Evolutionary conservation across 352 stramenopile species (phyloP), one percentile per base, ranked within the genome.

Genomic region (Pythium plurisporium): DNA sequence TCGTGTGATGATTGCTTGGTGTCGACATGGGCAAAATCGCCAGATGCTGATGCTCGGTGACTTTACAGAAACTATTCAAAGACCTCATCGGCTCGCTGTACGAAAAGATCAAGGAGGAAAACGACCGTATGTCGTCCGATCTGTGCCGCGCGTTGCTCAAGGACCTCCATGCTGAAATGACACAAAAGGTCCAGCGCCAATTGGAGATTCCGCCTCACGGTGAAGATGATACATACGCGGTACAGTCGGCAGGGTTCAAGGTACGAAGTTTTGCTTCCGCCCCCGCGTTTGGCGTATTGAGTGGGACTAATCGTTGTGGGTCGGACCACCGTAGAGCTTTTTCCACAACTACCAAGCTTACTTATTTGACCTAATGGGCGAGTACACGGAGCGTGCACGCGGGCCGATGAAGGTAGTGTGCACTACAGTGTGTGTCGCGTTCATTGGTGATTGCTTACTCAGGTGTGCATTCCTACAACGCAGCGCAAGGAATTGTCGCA

Each of bases 21-120:
- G n/a, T n/a, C n/a, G n/a, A n/a, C n/a, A n/a, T n/a, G n/a, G n/a
- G n/a, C n/a, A n/a, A n/a, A n/a, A n/a, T n/a, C n/a, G n/a, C n/a
- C n/a, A n/a, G n/a, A n/a, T 31, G 23, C 26, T 36, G 43, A 36
- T 14, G 27, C 3, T 51, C 19, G 36, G 49, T 22, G 8, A 47
- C 36, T 27, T 53, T 57, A 4, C 30, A 92, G 79, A 90, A 89
- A 89, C 59, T 93, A 25, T 93, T 91, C 57, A 77, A 82, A 50
- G 76, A 91, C 31, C 68, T 89, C 26, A 69, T 93, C 19, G 67
- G 84, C 27, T 89, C 82, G 5, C 55, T 87, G 22, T 91, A 79
- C 34, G 34, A 65, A 4, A 82, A 76, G 27, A 84, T 89, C 55
- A 64, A 79, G 49, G 79, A 91, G n/a, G 72, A 89, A 37, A 93